Base-by-base conservation (phyloP, 2,329 filamentous ascomycete species). In the Fusarium metavorans region DNA sequence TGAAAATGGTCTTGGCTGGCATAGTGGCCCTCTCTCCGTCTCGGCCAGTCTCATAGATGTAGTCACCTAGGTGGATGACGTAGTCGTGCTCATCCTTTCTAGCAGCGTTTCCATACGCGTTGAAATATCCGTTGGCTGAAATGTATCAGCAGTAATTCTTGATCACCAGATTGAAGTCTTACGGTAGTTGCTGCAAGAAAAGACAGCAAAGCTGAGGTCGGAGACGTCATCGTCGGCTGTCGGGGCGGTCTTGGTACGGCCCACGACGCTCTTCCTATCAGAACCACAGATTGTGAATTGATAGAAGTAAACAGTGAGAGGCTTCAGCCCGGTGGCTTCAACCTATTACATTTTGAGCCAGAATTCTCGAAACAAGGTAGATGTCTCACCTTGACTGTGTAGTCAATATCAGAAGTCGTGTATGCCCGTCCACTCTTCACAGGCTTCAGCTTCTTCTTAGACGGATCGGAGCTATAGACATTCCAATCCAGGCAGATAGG, bases 361-460 rank as follows among this genome's bases (percentile, higher is more conserved):
- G 23, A 3, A 16, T 8, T 10, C 2, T 3, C 7, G 5, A 3
- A 13, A 10, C 2, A 2, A 10, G 2, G 0, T 0, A 5, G 1
- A 2, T 13, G 5, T 30, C 68, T 60, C 79, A 90, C 90, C 86
- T 94, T 94, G 69, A 94, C 85, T 0, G 93, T 95, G 79, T 92
- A 95, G 79, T 95, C 93, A 57, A 95, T 89, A 79, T 95, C 93
- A 1, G 89, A 92, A 39, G 88, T 93, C 0, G 93, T 95, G 78
- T 91, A 94, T 1, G 88, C 91, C 39, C 83, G 88, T 6, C 93
- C 93, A 1, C 84, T 84, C 60, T 88, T 85, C 2, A 89, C 88
- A 9, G 89, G 83, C 3, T 84, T 43, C 20, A 23, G 60, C n/a
- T 64, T 4, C 18, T 23, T 77, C 13, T 82, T 81, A 6, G 45